Percentiles rank a stretch among this genome's conserved stretches.
Conservation (phyloP, 2,329 filamentous ascomycete genomes). For the Anthostomella pinea region DNA sequence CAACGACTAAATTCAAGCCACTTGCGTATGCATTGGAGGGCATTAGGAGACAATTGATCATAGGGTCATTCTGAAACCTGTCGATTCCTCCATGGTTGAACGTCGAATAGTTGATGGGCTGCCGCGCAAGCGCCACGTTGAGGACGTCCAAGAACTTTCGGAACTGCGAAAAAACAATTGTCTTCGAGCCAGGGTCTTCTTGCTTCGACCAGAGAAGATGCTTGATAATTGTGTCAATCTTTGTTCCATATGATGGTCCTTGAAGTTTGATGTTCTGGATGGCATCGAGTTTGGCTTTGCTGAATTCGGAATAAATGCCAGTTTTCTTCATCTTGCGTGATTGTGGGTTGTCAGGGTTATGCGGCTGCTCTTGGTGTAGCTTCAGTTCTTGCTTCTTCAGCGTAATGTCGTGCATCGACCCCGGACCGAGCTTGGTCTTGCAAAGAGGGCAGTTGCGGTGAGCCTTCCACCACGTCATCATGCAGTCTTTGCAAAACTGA, state of each 20-base stretch:
- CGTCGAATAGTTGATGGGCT: constrained; percentile 70
- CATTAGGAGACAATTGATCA: constrained; percentile 78
- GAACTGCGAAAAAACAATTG: constrained; percentile 87
- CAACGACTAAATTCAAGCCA: constrained; percentile 87
- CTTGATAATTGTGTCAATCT: constrained; percentile 78
- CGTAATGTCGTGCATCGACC: constrained; percentile 80
- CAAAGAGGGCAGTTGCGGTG: constrained; percentile 82
- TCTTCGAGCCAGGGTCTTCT: constrained; percentile 82
- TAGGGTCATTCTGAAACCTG: constrained; percentile 72
- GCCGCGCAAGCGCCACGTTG: constrained; percentile 63
- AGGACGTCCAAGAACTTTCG: constrained; percentile 68
- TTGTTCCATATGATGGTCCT: constrained; percentile 76
- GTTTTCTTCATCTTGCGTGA: constrained; percentile 31
- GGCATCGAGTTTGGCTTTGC: constrained; percentile 65
- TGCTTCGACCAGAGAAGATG: constrained; percentile 84
- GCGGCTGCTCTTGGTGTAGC: constrained; percentile 55
- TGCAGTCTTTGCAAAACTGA: constrained; percentile 86
- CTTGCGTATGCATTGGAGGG: constrained; percentile 87
- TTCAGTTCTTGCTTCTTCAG: constrained; percentile 74
- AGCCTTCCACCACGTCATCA: constrained; percentile 71
- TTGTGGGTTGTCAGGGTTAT: not conserved
- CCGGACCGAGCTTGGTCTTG: constrained; percentile 62
- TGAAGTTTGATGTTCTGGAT: constrained; percentile 80
- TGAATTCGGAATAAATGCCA: constrained; percentile 76
- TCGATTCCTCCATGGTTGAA: constrained; percentile 72